Evolutionary conservation across 202 grass and related monocot genomes (phyloP).

Genomic region (Eragrostis tef): DNA sequence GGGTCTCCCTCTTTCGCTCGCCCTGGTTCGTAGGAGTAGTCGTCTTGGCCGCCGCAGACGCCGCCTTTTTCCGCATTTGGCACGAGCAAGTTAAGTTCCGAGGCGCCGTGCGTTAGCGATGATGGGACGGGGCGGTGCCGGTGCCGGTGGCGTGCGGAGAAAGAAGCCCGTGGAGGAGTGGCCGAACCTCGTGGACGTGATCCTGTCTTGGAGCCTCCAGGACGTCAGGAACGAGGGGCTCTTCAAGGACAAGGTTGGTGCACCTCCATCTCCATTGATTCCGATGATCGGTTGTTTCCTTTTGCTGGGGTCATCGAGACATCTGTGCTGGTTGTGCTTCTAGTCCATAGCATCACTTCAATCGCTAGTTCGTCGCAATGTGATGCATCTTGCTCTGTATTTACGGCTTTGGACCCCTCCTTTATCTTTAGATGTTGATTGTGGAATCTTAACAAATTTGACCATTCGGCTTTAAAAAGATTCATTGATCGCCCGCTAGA

Average conservation of each 20-base stretch:
- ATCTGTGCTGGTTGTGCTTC: background rate
- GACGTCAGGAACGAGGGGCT: conserved; percentile 51
- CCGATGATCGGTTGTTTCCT: background rate
- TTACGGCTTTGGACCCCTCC: background rate
- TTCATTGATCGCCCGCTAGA: background rate
- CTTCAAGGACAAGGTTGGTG: conserved; percentile 55
- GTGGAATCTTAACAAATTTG: background rate
- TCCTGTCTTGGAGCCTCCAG: conserved; percentile 53
- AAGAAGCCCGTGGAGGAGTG: conserved; percentile 26
- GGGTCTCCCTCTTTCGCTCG: conserved; percentile 5
- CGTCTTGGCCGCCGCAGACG: background rate
- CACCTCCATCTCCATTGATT: background rate
- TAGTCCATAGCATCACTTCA: background rate
- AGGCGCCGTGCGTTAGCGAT: conserved; percentile 22
- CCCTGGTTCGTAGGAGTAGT: background rate
- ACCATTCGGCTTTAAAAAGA: background rate
- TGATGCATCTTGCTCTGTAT: conserved; percentile 4
- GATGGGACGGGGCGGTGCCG: background rate
- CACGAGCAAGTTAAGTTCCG: background rate
- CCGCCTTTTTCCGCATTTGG: background rate
- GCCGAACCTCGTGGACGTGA: conserved; percentile 44
- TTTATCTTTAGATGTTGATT: background rate
- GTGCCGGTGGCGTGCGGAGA: background rate
- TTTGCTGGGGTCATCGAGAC: background rate
- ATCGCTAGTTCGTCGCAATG: conserved; percentile 7